Percentiles rank a stretch among this genome's conserved stretches.
Evolutionary conservation across 176 grass and related monocot genomes (phyloP).

Genomic region (Phoenix dactylifera): DNA sequence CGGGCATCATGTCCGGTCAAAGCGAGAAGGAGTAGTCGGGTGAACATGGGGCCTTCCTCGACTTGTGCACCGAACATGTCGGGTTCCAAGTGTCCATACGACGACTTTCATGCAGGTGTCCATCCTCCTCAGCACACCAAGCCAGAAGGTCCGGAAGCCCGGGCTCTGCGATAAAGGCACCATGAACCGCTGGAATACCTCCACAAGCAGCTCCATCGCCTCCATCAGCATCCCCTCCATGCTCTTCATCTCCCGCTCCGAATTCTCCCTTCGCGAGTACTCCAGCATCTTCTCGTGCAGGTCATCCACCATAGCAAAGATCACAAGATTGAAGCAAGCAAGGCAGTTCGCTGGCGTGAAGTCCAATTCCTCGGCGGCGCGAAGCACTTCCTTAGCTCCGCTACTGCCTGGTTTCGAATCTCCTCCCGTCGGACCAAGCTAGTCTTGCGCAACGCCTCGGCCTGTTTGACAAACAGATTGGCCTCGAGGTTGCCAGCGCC

Average conservation of each 20-base stretch:
- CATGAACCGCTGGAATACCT: conserved; percentile 52
- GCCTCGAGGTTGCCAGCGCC: conserved; percentile 26
- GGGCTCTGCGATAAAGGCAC: conserved; percentile 43
- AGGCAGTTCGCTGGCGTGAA: conserved; percentile 44
- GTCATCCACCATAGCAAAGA: conserved; percentile 86
- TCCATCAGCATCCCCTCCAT: conserved; percentile 64
- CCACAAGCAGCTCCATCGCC: conserved; percentile 51
- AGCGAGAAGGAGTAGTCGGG: too few species aligned
- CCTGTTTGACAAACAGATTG: conserved; percentile 77
- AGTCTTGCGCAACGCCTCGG: conserved; percentile 64
- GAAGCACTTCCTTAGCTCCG: conserved; percentile 53
- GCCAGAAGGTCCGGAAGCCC: conserved; percentile 84
- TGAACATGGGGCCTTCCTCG: too few species aligned
- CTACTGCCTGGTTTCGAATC: conserved; percentile 59
- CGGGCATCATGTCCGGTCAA: too few species aligned
- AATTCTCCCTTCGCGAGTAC: too few species aligned
- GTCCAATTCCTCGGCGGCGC: conserved; percentile 44
- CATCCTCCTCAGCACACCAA: conserved; percentile 74
- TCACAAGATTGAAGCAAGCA: conserved; percentile 72
- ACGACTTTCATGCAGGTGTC: conserved; percentile 87
- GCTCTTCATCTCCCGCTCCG: conserved; percentile 67
- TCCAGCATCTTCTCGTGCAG: conserved; percentile 92
- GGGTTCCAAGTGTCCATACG: too few species aligned
- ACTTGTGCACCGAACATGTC: too few species aligned
- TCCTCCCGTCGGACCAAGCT: conserved; percentile 78